Evolutionary conservation across 2,329 filamentous ascomycete genomes (phyloP), one percentile per base, ranked within the genome.

Genomic region (Curvularia spicifera): DNA sequence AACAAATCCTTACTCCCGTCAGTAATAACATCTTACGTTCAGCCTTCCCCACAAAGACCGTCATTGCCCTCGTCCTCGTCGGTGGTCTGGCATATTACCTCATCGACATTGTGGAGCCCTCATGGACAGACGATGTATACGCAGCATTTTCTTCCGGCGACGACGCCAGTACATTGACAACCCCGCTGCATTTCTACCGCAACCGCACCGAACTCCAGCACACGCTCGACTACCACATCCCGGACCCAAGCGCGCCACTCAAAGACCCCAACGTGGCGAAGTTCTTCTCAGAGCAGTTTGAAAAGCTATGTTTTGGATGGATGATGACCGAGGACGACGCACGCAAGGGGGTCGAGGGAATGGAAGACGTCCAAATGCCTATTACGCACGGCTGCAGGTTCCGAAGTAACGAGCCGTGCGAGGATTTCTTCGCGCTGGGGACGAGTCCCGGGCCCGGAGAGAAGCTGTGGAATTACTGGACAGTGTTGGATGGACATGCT

Each of bases 401-500:
- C 42, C 61, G 62, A 40, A 71, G 69, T 42, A 76, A 76, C 59
- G 58, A 64, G 51, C 71, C 70, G 5, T 72, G 69, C 56, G 75
- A 77, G 46, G 75, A 77, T 49, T 71, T 65, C 54, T 72, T 64
- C 45, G 64, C 68, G 7, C 26, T 74, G 3, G 73, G 73, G 2
- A 73, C 68, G 0, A 63, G 63, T 10, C 71, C 70, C 1, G 74
- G 74, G 0, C 67, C 69, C 1, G 73, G 73, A 1, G 58, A 53
- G 1, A 61, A 71, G 15, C 61, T 57, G 1, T 78, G 75, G 75
- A 70, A 73, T 45, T 78, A 71, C 60, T 79, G 76, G 76, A 79
- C 78, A 7, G 78, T 84, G 9, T 82, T 79, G 51, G 82, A 85
- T 56, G 83, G 83, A 0, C 82, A 84, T 60, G 81, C 79, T 5